Evolutionary conservation across 2,329 filamentous ascomycete genomes (phyloP).

Genomic region (Diplodia scrobiculata): DNA sequence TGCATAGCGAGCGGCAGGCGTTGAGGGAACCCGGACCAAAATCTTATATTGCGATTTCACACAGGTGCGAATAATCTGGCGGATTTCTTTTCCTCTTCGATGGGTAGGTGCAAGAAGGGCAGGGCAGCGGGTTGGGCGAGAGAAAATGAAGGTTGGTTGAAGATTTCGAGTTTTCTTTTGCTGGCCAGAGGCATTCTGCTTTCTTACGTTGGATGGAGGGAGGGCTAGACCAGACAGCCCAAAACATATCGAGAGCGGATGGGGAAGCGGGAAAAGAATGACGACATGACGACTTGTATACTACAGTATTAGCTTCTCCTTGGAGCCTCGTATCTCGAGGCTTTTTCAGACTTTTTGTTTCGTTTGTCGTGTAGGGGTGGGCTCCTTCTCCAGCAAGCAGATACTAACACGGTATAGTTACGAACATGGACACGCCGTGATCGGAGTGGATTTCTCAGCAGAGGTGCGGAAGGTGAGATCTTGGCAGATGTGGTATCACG

Average conservation of each 20-base stretch:
- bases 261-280: neutral
- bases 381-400: neutral
- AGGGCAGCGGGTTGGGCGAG: neutral
- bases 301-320: constrained; percentile 9
- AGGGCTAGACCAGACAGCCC: neutral
- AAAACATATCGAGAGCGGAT: too few species aligned
- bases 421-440: neutral
- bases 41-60: constrained; percentile 12
- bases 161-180: constrained; percentile 1
- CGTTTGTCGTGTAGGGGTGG: neutral
- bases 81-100: neutral
- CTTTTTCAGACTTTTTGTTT: neutral
- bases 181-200: constrained; percentile 12
- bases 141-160: neutral
- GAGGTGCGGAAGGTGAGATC: neutral
- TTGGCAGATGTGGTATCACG: too few species aligned
- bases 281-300: constrained; percentile 24
- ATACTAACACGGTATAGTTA: constrained; percentile 15
- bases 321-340: neutral
- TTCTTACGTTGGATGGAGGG: constrained; percentile 9
- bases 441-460: neutral
- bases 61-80: constrained; percentile 13
- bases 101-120: neutral
- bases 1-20: constrained; percentile 30
- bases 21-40: neutral